Evolutionary conservation across 2,329 filamentous ascomycete species (phyloP), one percentile per base, ranked within the genome.

Genomic region (Fusarium subtropicale): DNA sequence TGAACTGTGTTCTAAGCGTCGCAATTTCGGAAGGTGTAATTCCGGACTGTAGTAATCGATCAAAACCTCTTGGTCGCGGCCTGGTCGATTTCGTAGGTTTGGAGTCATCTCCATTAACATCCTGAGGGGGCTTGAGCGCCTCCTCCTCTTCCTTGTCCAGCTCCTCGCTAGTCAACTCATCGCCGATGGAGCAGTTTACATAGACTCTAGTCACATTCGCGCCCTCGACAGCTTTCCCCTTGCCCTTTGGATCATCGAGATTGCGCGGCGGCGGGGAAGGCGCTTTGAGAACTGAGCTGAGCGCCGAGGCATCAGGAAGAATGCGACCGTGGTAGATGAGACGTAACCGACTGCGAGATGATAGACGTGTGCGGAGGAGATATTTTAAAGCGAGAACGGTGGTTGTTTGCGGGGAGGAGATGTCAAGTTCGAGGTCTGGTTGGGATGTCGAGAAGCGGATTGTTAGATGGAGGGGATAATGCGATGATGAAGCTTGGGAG

Each of bases 141-240:
- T 80, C 80, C 71, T 80, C 78, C 33, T 87, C 86, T 81, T 97
- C 94, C 16, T 84, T 85, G 2, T 85, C 85, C 24, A 98, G 86
- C 60, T 97, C 93, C 1, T 83, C 76, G 15, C 86, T 77, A 0
- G 91, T 87, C 15, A 98, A 86, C 28, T 87, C 83, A 78, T 92
- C 90, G 56, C 94, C 94, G 61, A 98, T 92, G 68, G 93, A 95
- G 85, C 95, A 98, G 82, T 97, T 97, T 65, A 98, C 91, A 79
- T 97, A 97, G 74, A 97, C 87, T 45, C 91, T 86, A 54, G 89
- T 85, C 2, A 80, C 69, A 33, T 81, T 77, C 16, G 79, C 79
- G 44, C 85, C 83, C 33, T 84, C 85, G 7, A 90, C 78, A 1
- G 86, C 86, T 63, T 96, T 97, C 47, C 91, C 92, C 74, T 79